Conservation (phyloP, 2,329 filamentous ascomycete genomes). For the Fusarium tupiense region DNA sequence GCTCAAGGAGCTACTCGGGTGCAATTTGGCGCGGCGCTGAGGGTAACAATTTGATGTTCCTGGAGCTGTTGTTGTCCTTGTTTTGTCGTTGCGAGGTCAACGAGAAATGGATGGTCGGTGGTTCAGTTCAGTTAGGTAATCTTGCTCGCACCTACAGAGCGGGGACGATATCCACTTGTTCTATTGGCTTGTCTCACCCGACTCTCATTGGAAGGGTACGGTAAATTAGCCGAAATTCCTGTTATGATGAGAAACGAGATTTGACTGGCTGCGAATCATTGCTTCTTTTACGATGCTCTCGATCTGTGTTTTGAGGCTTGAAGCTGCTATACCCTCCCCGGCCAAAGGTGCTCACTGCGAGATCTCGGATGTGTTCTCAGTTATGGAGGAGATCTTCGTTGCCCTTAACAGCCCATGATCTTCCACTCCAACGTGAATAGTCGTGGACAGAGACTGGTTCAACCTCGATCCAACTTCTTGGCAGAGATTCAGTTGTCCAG, state of each 20-base stretch:
- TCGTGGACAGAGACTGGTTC: not conserved
- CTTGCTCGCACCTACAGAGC: not conserved
- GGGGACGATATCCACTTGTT: constrained; percentile 12
- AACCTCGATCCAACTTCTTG: constrained; percentile 3
- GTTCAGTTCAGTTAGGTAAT: constrained; percentile 34
- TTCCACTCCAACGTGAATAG: constrained; percentile 11
- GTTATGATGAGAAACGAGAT: constrained; percentile 7
- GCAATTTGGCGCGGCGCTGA: constrained; percentile 43
- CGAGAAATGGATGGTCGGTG: constrained; percentile 43
- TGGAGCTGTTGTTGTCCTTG: constrained; percentile 52
- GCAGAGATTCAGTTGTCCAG: constrained; percentile 25
- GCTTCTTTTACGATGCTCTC: constrained; percentile 27
- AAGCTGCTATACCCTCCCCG: constrained; percentile 17
- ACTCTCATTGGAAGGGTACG: constrained; percentile 16
- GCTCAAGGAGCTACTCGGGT: constrained; percentile 29
- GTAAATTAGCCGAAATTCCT: constrained; percentile 43
- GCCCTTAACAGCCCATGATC: constrained; percentile 23
- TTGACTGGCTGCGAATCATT: constrained; percentile 25
- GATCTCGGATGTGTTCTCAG: constrained; percentile 9
- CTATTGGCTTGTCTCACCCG: constrained; percentile 25
- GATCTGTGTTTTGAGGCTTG: constrained; percentile 33
- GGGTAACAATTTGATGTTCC: constrained; percentile 42
- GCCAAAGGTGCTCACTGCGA: constrained; percentile 10
- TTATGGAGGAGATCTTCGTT: constrained; percentile 21
- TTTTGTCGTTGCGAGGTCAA: constrained; percentile 58